These are phyloP conservation scores for Leccinum solheimii DNA, from an alignment of 1,284 basidiomycete genomes.

Conservation along the genomic window DNA sequence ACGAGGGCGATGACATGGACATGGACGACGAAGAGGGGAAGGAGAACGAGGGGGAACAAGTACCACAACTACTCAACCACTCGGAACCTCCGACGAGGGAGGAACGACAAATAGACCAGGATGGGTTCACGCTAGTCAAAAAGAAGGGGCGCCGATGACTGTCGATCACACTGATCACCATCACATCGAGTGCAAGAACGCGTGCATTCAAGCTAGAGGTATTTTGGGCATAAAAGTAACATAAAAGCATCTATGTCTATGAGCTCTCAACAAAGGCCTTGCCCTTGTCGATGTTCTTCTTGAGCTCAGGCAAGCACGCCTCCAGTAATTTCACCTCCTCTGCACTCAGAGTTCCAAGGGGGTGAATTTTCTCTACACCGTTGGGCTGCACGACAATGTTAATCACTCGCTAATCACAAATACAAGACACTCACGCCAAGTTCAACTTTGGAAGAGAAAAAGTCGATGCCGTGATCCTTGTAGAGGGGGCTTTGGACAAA, in stretches of 20 bases:
- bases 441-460: constrained; percentile 90
- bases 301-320: constrained; percentile 88
- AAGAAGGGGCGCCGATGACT: constrained; percentile 46
- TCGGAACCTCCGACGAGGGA: constrained; percentile 30
- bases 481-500: constrained; percentile 88
- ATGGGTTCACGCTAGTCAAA: constrained; percentile 84
- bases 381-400: constrained; percentile 53
- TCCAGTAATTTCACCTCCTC: constrained; percentile 87
- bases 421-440: constrained; percentile 69
- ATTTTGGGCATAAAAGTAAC: constrained; percentile 20
- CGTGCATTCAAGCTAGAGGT: constrained; percentile 23
- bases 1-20: background rate
- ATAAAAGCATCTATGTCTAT: constrained; percentile 31
- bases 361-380: constrained; percentile 89
- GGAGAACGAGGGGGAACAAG: constrained; percentile 12
- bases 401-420: background rate
- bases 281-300: constrained; percentile 98
- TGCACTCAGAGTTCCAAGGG: constrained; percentile 72
- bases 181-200: background rate
- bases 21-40: constrained; percentile 4
- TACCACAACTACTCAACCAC: constrained; percentile 25
- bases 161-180: background rate
- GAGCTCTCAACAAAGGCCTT: constrained; percentile 66
- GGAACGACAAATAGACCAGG: constrained; percentile 79
- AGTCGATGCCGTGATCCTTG: constrained; percentile 81